Percentiles rank a stretch among this genome's conserved stretches.
phyloP scores from a whole-genome alignment of 768 basidiomycete genomes.

The Boletus rubropictus region DNA sequence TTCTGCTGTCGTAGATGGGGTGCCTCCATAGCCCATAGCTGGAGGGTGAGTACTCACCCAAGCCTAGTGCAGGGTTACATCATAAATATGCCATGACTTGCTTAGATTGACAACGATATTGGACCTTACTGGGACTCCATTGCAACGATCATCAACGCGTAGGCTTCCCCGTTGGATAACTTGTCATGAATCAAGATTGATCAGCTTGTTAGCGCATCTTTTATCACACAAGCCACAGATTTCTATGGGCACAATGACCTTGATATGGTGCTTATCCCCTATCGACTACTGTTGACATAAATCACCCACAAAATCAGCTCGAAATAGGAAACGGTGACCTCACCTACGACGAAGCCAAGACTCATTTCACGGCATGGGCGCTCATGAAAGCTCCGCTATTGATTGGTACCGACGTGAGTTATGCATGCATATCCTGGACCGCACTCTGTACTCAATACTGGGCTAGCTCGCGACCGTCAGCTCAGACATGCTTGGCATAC shows the following conservation, averaged over 20 bases:
- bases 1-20: constrained; percentile 29
- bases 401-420: constrained; percentile 52
- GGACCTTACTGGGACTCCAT: constrained; percentile 46
- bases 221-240: constrained; percentile 54
- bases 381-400: constrained; percentile 62
- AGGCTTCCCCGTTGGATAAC: constrained; percentile 3
- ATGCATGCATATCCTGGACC: background rate
- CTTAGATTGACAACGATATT: constrained; percentile 19
- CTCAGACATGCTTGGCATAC: constrained; percentile 45
- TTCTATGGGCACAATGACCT: constrained; percentile 63
- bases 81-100: background rate
- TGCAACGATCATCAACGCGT: constrained; percentile 51
- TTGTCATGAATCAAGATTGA: background rate
- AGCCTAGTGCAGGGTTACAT: background rate
- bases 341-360: constrained; percentile 57
- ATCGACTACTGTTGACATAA: background rate
- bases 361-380: constrained; percentile 69
- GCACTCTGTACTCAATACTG: background rate
- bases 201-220: constrained; percentile 45
- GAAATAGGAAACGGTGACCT: constrained; percentile 60
- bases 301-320: constrained; percentile 33
- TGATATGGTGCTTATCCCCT: constrained; percentile 45
- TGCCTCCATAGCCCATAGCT: constrained; percentile 33
- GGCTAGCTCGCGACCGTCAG: constrained; percentile 46
- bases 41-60: constrained; percentile 35